Base-by-base conservation (phyloP, 129 eudicot genomes). In the Apium graveolens region DNA sequence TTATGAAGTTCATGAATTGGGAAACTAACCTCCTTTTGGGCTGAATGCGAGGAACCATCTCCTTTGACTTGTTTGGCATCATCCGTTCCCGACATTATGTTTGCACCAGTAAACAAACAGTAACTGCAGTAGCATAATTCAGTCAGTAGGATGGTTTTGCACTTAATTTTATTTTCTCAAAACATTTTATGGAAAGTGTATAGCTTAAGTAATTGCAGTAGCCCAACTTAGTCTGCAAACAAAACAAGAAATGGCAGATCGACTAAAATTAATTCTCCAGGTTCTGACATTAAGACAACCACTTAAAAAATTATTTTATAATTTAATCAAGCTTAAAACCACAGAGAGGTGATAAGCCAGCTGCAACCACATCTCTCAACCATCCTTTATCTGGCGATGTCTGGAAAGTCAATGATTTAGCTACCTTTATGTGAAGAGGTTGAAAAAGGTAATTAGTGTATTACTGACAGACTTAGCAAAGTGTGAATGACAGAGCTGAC, bases 11-110 rank as follows among this genome's bases (percentile, higher is more conserved):
- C 14, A 21, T 44, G 29, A 81, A 75, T 74, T 16, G 65, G 79
- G 82, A 76, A 55, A 51, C 79, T 78, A 88, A 90, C 97, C 88
- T 91, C 97, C 86, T 91, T 84, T 55, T 82, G 79, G 70, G 96
- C 38, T 80, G 93, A 84, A 81, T 87, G 83, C 83, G 84, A 82
- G 27, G 92, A 65, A 76, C 81, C 83, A 13, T 74, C 77, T 44
- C 77, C 62, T 26, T 44, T 32, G 24, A 27, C 77, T 74, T 74
- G 77, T 44, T 74, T 74, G 77, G 24, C n/a, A 29, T 74, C 60
- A 24, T 44, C 77, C 27, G 18, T 44, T 81, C 87, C 87, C 51
- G 92, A 88, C 87, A 86, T 86, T 70, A 70, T 73, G 37, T 66
- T 78, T 60, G 76, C 55, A 77, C 44, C 75, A 76, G 77, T 74